Conservation (phyloP, 2,329 filamentous ascomycete genomes). For the Bipolaris oryzae region DNA sequence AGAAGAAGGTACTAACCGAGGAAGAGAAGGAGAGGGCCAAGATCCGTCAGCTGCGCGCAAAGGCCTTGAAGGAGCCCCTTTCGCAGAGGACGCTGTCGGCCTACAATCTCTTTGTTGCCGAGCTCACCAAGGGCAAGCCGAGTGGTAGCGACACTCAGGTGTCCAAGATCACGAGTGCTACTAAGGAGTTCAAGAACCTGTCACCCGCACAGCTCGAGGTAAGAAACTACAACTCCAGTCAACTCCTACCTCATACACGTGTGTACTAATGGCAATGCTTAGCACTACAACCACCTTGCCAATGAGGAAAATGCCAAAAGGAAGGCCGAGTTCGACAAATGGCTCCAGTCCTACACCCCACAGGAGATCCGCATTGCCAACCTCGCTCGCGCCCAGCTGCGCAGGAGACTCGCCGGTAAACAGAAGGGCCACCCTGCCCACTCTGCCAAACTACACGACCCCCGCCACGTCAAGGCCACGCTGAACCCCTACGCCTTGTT, state of each 20-base stretch:
- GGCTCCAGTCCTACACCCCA: conserved; percentile 62
- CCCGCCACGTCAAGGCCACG: conserved; percentile 58
- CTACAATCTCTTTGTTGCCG: conserved; percentile 36
- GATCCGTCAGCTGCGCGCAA: conserved; percentile 44
- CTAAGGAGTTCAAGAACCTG: conserved; percentile 33
- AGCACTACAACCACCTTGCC: conserved; percentile 60
- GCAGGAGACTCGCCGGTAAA: conserved; percentile 21
- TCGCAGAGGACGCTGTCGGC: conserved; percentile 8
- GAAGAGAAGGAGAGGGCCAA: conserved; percentile 37
- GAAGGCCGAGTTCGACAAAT: conserved; percentile 56
- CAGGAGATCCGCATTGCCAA: conserved; percentile 66
- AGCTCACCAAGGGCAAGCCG: conserved; percentile 15
- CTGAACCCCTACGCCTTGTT: conserved; percentile 53
- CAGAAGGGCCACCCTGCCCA: conserved; percentile 13
- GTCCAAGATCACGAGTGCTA: conserved; percentile 5
- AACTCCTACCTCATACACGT: neutral
- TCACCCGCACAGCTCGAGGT: conserved; percentile 47
- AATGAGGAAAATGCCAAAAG: conserved; percentile 55
- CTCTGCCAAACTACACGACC: conserved; percentile 56
- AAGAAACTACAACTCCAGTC: conserved; percentile 2
- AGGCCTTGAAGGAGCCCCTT: conserved; percentile 47
- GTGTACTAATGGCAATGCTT: conserved; percentile 7
- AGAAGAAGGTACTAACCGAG: conserved; percentile 36
- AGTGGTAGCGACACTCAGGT: neutral
- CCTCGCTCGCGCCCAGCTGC: conserved; percentile 55